Percentiles rank a stretch among this genome's conserved stretches.
These are phyloP conservation scores for Chiua virens DNA, from an alignment of 768 basidiomycete genomes.

Conservation along the genomic window DNA sequence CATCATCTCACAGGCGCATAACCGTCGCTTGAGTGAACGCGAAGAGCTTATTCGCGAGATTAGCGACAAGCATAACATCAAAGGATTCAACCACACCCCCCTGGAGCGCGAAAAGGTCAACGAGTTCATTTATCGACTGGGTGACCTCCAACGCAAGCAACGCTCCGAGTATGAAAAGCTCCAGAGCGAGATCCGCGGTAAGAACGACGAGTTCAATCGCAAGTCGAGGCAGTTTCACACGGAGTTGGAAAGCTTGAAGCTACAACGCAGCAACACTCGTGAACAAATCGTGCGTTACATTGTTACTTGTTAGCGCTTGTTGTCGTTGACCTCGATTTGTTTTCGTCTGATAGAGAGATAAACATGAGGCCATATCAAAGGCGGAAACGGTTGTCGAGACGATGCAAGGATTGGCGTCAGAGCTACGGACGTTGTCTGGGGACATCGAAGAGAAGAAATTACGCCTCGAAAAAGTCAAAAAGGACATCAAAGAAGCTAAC, in stretches of 20 bases:
- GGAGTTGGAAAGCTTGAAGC: conserved; percentile 52
- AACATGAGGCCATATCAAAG: conserved; percentile 48
- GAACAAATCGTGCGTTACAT: conserved; percentile 54
- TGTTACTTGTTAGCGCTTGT: not conserved
- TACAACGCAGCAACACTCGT: conserved; percentile 51
- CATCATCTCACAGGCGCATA: conserved; percentile 57
- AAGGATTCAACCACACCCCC: conserved; percentile 69
- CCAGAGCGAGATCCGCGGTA: conserved; percentile 59
- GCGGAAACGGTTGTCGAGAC: conserved; percentile 59
- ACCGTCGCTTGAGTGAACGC: conserved; percentile 63
- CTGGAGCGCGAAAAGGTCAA: conserved; percentile 69
- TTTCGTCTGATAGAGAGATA: conserved; percentile 40
- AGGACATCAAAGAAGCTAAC: conserved; percentile 56
- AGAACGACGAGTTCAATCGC: conserved; percentile 65
- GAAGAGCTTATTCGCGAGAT: conserved; percentile 75
- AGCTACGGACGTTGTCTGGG: conserved; percentile 50
- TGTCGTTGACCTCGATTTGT: not conserved
- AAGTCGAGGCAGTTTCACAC: conserved; percentile 57
- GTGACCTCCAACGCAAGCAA: conserved; percentile 61
- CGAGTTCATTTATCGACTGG: conserved; percentile 70
- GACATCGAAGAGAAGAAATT: conserved; percentile 72
- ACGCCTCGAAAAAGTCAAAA: conserved; percentile 58
- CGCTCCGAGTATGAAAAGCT: conserved; percentile 63
- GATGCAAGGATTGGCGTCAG: conserved; percentile 51
- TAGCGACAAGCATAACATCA: conserved; percentile 64